Base-by-base conservation (phyloP, 2,329 filamentous ascomycete genomes). In the Colletotrichum eleusines region DNA sequence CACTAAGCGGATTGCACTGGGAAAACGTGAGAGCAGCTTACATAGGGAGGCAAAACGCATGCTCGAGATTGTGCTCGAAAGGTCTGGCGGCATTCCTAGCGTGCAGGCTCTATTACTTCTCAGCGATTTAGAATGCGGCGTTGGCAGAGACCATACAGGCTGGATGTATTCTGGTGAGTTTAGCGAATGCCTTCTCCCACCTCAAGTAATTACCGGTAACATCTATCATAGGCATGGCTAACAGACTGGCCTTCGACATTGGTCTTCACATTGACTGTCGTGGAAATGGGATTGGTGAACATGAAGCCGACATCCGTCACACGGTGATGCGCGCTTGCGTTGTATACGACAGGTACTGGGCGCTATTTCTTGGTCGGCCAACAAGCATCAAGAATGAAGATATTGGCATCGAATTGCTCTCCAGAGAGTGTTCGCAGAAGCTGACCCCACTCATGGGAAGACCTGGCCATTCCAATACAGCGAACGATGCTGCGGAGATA, bases 261-360 rank as follows among this genome's bases (percentile, higher is more conserved):
- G 86, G 86, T 6, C 79, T 88, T 6, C 85, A 88, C 64, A 79
- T 87, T 7, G 82, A 85, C 74, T 82, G 81, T 54, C 76, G 80
- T 42, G 76, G 77, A 35, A 80, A 81, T 50, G 82, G 80, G 4
- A 80, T 87, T 40, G 77, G 82, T 6, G 83, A 85, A 28, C 79
- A 81, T 18, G 86, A 87, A 70, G 79, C 82, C 4, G 80, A 82
- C 42, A 84, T 86, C 59, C 80, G 86, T 6, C 85, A 84, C 58
- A 86, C 86, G 81, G 84, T 82, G 16, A 83, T 88, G 75, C 81
- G 83, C 72, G 85, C 86, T 1, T 87, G 84, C 67, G 81, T 87
- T 8, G 82, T 87, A 69, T 86, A 86, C 68, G 86, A 88, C 77
- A 84, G 84, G 74, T 85, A 87, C 72, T 88, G 85, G 85, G 84